Evolutionary conservation across 2,329 filamentous ascomycete genomes (phyloP).

Genomic region (Penicillium hordei): DNA sequence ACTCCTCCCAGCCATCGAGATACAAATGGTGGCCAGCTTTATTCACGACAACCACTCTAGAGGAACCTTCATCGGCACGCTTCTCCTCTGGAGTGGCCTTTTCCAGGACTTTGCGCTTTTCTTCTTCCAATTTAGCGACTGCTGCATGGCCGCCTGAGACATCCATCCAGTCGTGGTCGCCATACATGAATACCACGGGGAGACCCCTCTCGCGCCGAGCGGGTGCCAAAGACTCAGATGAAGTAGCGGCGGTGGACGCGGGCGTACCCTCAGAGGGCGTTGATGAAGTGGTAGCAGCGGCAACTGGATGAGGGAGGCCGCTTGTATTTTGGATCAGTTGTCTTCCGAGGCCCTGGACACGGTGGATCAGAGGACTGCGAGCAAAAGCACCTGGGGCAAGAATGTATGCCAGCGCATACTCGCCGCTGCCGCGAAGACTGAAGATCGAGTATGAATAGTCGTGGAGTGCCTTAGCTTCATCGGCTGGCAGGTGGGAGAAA

Average conservation of each 20-base stretch:
- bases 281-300: constrained; percentile 15
- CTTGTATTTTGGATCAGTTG: constrained; percentile 51
- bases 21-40: constrained; percentile 72
- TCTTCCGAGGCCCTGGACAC: constrained; percentile 84
- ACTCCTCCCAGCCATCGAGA: constrained; percentile 68
- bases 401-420: constrained; percentile 90
- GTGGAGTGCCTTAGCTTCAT: constrained; percentile 81
- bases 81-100: constrained; percentile 66
- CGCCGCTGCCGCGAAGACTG: constrained; percentile 84
- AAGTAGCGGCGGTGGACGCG: constrained; percentile 24
- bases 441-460: constrained; percentile 95
- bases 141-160: constrained; percentile 79
- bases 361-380: constrained; percentile 78
- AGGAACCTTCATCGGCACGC: constrained; percentile 71
- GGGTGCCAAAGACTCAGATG: constrained; percentile 17
- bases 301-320: constrained; percentile 11
- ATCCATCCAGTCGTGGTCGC: constrained; percentile 99
- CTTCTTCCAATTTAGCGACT: constrained; percentile 72
- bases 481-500: constrained; percentile 80
- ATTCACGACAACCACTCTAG: constrained; percentile 76
- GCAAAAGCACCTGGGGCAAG: constrained; percentile 93
- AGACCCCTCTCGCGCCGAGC: constrained; percentile 62
- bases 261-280: constrained; percentile 32
- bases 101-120: constrained; percentile 60
- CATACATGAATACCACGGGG: constrained; percentile 91